A percentile compares a stretch with the other conserved stretches of the same genome.
Conservation (phyloP, 179 eudicot genomes). For the Silene coronaria region DNA sequence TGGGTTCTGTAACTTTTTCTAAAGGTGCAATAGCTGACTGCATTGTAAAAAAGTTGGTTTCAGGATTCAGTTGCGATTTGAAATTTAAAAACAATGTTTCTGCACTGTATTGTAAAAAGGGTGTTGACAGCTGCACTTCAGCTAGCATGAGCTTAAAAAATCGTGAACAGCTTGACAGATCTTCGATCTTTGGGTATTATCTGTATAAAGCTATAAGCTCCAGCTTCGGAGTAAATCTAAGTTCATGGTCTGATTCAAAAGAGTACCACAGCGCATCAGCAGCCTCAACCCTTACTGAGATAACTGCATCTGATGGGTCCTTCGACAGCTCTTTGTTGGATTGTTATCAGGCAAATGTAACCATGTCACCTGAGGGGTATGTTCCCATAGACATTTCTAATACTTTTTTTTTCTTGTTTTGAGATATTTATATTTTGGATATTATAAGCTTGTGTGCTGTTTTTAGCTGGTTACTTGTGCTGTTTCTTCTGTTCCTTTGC, state of each 20-base stretch:
- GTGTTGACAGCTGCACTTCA: slow-evolving; percentile 33
- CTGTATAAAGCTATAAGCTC: slow-evolving; percentile 38
- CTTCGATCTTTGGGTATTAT: slow-evolving; percentile 45
- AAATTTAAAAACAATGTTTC: slow-evolving; percentile 28
- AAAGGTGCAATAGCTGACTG: slow-evolving; percentile 33
- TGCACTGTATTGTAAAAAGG: slow-evolving; percentile 24
- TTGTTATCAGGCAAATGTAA: slow-evolving; percentile 33
- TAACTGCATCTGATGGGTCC: slow-evolving; percentile 42
- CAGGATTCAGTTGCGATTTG: slow-evolving; percentile 24
- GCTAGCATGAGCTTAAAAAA: slow-evolving; percentile 56
- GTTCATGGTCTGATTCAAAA: slow-evolving; percentile 32
- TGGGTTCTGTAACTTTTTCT: slow-evolving; percentile 46
- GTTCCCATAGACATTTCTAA: slow-evolving; percentile 16
- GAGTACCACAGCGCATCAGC: slow-evolving; percentile 37
- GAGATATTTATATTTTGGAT: not conserved
- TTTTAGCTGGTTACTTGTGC: not conserved
- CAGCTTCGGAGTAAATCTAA: slow-evolving; percentile 28
- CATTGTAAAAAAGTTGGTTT: slow-evolving; percentile 31
- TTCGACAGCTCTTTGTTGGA: slow-evolving; percentile 38
- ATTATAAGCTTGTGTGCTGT: not conserved
- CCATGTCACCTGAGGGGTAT: slow-evolving; percentile 50
- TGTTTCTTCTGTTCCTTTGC: not conserved
- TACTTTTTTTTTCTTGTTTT: not conserved
- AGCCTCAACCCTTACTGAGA: slow-evolving; percentile 39
- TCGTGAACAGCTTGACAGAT: slow-evolving; percentile 34